These are phyloP conservation scores for Cyclostephanos tholiformis DNA, from an alignment of 108 stramenopile species.

Conservation along the genomic window DNA sequence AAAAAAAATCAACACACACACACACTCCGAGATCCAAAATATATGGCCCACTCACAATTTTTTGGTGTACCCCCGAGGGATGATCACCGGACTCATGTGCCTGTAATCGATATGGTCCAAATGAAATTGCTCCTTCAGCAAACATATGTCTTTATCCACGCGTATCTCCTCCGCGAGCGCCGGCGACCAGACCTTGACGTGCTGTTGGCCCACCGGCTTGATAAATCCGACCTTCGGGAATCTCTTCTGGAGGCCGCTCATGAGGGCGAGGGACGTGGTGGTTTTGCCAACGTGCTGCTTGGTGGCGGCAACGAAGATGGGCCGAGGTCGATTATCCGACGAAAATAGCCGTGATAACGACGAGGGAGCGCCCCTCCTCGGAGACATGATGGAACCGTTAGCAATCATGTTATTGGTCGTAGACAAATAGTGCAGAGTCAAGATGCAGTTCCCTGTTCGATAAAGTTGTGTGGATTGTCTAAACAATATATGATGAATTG, in stretches of 20 bases:
- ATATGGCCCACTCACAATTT: constrained; percentile 43
- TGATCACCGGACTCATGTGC: constrained; percentile 95
- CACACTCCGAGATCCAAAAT: background rate
- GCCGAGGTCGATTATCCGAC: constrained; percentile 33
- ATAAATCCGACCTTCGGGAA: constrained; percentile 91
- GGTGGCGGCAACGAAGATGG: constrained; percentile 95
- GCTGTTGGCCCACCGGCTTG: constrained; percentile 96
- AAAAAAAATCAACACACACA: background rate
- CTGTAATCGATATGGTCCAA: constrained; percentile 87
- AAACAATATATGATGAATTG: no score
- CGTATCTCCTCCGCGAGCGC: constrained; percentile 63
- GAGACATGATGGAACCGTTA: background rate
- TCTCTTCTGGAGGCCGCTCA: constrained; percentile 90
- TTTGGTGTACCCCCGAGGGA: constrained; percentile 93
- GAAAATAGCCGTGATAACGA: constrained; percentile 5
- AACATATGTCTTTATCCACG: constrained; percentile 93
- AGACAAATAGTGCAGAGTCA: no score
- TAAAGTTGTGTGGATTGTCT: no score
- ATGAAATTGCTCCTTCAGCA: constrained; percentile 89
- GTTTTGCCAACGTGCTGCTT: constrained; percentile 98
- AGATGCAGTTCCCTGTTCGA: no score
- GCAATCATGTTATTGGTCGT: background rate
- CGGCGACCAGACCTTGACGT: constrained; percentile 59
- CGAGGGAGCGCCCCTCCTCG: constrained; percentile 4
- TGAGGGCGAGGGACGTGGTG: constrained; percentile 84